phyloP scores from a whole-genome alignment of 495 filamentous ascomycete species.

The Penicillium pulvis region DNA sequence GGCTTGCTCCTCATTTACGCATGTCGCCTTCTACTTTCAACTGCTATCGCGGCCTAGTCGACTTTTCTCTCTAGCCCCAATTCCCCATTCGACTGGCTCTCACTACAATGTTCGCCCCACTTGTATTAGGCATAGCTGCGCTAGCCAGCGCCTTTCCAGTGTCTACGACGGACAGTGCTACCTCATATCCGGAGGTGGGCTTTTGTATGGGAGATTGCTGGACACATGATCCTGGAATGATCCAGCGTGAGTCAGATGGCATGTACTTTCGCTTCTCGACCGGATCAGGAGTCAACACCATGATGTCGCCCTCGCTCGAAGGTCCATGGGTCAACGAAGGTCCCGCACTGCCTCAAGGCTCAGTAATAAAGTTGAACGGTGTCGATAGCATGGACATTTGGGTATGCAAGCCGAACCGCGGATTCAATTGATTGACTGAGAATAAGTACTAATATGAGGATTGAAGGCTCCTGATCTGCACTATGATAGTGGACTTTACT shows the following conservation, averaged over 20 bases:
- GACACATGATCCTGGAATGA: constrained; percentile 65
- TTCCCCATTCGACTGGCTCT: neutral
- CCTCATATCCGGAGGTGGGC: constrained; percentile 52
- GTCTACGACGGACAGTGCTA: constrained; percentile 10
- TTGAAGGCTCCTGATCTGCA: constrained; percentile 66
- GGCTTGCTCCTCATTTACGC: too few species aligned
- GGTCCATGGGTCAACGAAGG: constrained; percentile 68
- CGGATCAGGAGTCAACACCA: constrained; percentile 60
- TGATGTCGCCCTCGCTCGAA: constrained; percentile 55
- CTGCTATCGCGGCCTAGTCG: neutral
- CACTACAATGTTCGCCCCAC: neutral
- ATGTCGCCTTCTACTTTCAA: neutral
- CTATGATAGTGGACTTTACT: constrained; percentile 59
- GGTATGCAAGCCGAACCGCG: constrained; percentile 39
- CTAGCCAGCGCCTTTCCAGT: neutral
- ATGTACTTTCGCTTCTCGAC: constrained; percentile 76
- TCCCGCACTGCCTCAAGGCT: constrained; percentile 56
- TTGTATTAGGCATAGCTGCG: neutral
- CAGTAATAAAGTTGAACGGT: constrained; percentile 56
- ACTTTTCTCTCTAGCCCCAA: too few species aligned
- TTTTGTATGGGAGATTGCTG: constrained; percentile 61
- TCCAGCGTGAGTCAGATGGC: constrained; percentile 62
- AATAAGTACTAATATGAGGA: neutral
- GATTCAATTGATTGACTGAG: neutral
- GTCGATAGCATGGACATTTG: constrained; percentile 55